Evolutionary conservation across 2,329 filamentous ascomycete genomes (phyloP).

Genomic region (Orbilia quercus): DNA sequence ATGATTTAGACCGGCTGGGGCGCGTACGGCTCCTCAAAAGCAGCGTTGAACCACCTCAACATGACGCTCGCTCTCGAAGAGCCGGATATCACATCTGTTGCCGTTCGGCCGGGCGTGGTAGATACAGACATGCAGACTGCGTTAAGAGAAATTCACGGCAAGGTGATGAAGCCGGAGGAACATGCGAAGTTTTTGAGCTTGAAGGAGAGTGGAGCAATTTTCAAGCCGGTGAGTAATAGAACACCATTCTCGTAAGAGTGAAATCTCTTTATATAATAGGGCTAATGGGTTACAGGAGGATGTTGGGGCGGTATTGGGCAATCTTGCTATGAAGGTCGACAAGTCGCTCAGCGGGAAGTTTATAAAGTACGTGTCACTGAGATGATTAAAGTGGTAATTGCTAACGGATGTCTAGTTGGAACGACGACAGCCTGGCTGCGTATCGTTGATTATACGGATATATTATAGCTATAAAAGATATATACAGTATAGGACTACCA

Average conservation of each 20-base stretch:
- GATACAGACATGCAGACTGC: slow-evolving; percentile 90
- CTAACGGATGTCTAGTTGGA: slow-evolving; percentile 29
- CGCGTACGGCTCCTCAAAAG: slow-evolving; percentile 84
- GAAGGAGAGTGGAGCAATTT: slow-evolving; percentile 76
- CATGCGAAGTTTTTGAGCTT: slow-evolving; percentile 74
- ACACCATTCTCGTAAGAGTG: background rate
- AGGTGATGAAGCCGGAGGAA: slow-evolving; percentile 70
- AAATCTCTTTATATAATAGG: background rate
- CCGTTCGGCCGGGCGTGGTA: slow-evolving; percentile 71
- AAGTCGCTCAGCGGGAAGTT: slow-evolving; percentile 45
- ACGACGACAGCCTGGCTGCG: slow-evolving; percentile 29
- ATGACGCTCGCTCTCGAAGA: slow-evolving; percentile 80
- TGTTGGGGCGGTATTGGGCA: slow-evolving; percentile 43
- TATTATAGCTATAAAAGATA: slow-evolving; percentile 6
- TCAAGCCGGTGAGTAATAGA: slow-evolving; percentile 63
- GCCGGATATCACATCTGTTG: slow-evolving; percentile 77
- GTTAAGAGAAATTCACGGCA: slow-evolving; percentile 77
- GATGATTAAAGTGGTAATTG: slow-evolving; percentile 1
- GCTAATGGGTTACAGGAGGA: slow-evolving; percentile 25
- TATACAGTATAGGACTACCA: background rate
- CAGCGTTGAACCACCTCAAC: slow-evolving; percentile 82
- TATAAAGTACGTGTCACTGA: slow-evolving; percentile 20
- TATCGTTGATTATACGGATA: slow-evolving; percentile 19
- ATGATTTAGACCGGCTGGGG: slow-evolving; percentile 70
- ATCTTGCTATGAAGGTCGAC: slow-evolving; percentile 29